Evolutionary conservation across 768 basidiomycete species (phyloP).

Genomic region (Clitopilus hobsonii): DNA sequence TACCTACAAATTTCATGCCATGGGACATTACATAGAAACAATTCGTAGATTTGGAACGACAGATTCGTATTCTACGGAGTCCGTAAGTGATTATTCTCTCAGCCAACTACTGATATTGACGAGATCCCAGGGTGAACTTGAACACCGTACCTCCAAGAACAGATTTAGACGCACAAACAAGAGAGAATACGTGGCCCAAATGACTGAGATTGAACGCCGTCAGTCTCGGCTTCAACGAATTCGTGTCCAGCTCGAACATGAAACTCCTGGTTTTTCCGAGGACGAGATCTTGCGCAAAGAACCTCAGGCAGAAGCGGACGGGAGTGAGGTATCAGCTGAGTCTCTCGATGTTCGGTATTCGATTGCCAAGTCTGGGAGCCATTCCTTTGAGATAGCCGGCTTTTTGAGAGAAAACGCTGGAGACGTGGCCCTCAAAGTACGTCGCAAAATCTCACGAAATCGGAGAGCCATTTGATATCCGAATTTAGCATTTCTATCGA

Average conservation of each 20-base stretch:
- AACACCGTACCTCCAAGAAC: constrained; percentile 28
- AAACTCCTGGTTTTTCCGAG: too few relatives aligned
- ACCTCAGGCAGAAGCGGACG: neutral
- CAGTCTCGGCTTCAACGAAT: neutral
- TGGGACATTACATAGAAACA: constrained; percentile 4
- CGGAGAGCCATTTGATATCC: neutral
- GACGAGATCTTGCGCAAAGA: too few relatives aligned
- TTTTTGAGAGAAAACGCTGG: neutral
- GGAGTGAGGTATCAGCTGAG: neutral
- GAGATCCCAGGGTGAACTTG: constrained; percentile 29
- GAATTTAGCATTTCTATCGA: neutral
- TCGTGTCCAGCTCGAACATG: neutral
- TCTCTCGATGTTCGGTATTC: neutral
- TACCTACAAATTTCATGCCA: constrained; percentile 1
- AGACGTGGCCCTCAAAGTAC: neutral
- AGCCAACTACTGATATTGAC: too few relatives aligned
- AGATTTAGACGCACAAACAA: constrained; percentile 28
- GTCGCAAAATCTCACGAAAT: neutral
- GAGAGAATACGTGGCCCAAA: constrained; percentile 15
- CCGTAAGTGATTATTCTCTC: constrained; percentile 6
- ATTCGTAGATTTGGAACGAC: constrained; percentile 6
- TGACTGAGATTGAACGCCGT: constrained; percentile 13
- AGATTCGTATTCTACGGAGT: constrained; percentile 5
- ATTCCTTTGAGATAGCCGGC: neutral
- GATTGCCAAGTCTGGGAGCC: neutral